Evolutionary conservation across 441 rosid species (phyloP).

Genomic region (Euphorbia corollata): DNA sequence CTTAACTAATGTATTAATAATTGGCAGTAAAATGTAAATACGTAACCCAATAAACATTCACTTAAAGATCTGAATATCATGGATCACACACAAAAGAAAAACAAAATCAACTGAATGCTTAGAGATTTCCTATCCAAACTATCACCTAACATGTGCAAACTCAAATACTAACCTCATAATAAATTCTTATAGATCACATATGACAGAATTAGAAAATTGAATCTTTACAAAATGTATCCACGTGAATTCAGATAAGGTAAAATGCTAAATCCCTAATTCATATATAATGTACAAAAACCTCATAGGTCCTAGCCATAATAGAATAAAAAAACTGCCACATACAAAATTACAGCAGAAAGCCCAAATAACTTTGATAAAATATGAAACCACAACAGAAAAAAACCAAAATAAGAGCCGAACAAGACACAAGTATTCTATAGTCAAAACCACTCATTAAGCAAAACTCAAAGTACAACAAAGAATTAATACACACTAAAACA

Average conservation of each 20-base stretch:
- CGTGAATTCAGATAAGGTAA: not conserved
- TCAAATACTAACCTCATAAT: not conserved
- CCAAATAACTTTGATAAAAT: not conserved
- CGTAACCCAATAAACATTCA: no score
- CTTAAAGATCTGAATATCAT: no score
- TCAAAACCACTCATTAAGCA: not conserved
- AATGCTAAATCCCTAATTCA: conserved; percentile 16
- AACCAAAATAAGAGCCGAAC: not conserved
- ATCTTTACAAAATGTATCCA: not conserved
- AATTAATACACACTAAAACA: not conserved
- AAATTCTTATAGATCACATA: not conserved
- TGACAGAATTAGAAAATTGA: not conserved
- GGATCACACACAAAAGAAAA: no score
- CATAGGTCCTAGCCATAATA: not conserved
- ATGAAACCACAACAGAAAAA: not conserved
- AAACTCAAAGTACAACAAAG: conserved; percentile 8
- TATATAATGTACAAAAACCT: not conserved
- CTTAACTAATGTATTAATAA: no score
- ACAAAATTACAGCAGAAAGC: not conserved
- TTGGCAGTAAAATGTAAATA: no score
- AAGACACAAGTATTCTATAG: not conserved
- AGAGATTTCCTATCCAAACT: no score
- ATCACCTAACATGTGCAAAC: not conserved
- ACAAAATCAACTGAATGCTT: no score
- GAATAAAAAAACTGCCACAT: conserved; percentile 8